phyloP scores from a whole-genome alignment of 805 yeast genomes.

The Jamesozyma rosinii region DNA sequence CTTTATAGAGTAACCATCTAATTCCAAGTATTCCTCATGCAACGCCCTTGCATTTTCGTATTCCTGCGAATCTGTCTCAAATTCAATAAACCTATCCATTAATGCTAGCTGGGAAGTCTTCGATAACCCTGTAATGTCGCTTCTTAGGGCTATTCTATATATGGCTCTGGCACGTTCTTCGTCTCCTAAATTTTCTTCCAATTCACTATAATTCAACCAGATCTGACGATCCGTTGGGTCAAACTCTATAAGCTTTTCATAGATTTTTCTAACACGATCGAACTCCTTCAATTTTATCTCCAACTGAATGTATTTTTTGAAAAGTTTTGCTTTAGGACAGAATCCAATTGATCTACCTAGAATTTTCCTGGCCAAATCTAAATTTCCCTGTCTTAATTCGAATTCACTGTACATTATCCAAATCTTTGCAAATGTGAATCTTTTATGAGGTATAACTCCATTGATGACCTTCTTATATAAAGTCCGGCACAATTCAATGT shows the following conservation, averaged over 20 bases:
- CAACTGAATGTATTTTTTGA: constrained; percentile 54
- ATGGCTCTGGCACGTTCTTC: constrained; percentile 57
- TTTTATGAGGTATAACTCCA: constrained; percentile 43
- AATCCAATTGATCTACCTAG: constrained; percentile 67
- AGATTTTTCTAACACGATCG: constrained; percentile 68
- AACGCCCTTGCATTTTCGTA: constrained; percentile 47
- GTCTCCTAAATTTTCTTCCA: constrained; percentile 65
- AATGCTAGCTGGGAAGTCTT: constrained; percentile 14
- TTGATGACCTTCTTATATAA: constrained; percentile 44
- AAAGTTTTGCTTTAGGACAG: constrained; percentile 50
- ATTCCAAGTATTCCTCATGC: constrained; percentile 34
- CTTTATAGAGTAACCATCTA: constrained; percentile 29
- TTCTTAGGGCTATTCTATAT: constrained; percentile 39
- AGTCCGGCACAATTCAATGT: constrained; percentile 39
- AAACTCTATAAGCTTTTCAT: constrained; percentile 44
- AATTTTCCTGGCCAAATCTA: constrained; percentile 51
- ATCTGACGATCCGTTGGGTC: constrained; percentile 22
- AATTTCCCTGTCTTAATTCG: constrained; percentile 52
- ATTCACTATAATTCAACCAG: constrained; percentile 57
- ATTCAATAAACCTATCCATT: constrained; percentile 41
- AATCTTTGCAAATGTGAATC: constrained; percentile 57
- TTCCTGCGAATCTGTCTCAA: constrained; percentile 50
- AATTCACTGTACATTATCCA: constrained; percentile 70
- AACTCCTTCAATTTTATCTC: constrained; percentile 67
- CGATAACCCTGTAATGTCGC: constrained; percentile 19